Evolutionary conservation across 352 stramenopile genomes (phyloP).

Genomic region (Nothophytophthora sp.): DNA sequence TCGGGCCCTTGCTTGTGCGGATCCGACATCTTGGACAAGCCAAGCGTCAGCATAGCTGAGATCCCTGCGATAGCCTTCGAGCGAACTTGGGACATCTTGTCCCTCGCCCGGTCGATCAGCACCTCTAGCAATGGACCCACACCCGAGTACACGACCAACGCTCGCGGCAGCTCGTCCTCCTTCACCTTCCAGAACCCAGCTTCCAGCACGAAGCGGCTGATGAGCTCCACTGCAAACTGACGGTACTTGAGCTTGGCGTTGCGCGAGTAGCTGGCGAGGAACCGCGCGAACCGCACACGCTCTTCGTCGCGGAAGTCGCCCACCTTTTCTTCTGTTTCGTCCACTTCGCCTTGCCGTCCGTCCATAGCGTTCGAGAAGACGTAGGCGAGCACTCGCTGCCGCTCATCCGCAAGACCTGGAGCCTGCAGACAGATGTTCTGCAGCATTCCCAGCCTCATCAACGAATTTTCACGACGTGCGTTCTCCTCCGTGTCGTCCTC

Average conservation of each 20-base stretch:
- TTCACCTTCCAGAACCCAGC: conserved; percentile 56
- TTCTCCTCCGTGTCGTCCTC: conserved; percentile 32
- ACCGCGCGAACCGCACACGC: conserved; percentile 57
- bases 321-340: conserved; percentile 2
- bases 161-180: conserved; percentile 30
- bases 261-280: conserved; percentile 76
- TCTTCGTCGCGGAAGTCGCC: conserved; percentile 52
- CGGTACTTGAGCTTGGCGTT: conserved; percentile 75
- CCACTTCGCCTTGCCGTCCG: conserved; percentile 9
- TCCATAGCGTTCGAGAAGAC: conserved; percentile 45
- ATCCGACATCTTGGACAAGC: conserved; percentile 38
- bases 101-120: conserved; percentile 68
- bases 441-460: conserved; percentile 54
- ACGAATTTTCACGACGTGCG: conserved; percentile 35
- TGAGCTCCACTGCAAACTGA: conserved; percentile 80
- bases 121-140: conserved; percentile 66
- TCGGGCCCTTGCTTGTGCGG: conserved; percentile 2
- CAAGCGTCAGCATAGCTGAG: conserved; percentile 57
- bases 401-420: conserved; percentile 70
- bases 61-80: conserved; percentile 82
- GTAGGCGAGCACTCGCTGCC: conserved; percentile 64
- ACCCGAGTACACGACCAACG: conserved; percentile 43
- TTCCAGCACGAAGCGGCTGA: conserved; percentile 68
- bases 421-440: conserved; percentile 82
- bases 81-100: conserved; percentile 81